Evolutionary conservation across 768 basidiomycete genomes (phyloP).

Genomic region (Rossbeevera mucosa): DNA sequence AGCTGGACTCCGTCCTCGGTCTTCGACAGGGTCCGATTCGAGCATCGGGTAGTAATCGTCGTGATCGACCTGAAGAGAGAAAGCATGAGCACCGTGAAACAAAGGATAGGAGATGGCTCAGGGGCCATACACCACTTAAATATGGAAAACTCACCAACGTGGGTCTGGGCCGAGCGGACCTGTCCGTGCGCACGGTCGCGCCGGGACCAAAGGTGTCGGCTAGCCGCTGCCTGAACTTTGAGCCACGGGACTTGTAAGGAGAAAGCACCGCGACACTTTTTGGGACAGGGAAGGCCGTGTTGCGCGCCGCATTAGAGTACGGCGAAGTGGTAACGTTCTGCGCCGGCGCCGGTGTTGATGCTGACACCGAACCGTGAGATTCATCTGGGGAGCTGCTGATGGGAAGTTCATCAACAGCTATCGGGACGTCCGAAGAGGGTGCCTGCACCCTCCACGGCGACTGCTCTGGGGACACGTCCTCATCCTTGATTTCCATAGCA

Average conservation of each 20-base stretch:
- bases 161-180: slow-evolving; percentile 15
- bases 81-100: not conserved
- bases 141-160: not conserved
- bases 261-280: not conserved
- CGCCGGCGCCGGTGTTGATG: not conserved
- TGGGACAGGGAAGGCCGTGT: not conserved
- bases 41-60: slow-evolving; percentile 4
- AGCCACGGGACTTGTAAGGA: slow-evolving; percentile 17
- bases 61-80: slow-evolving; percentile 7
- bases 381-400: not conserved
- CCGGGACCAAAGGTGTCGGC: slow-evolving; percentile 17
- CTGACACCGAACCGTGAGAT: not conserved
- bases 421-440: not conserved
- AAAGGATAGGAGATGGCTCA: not conserved
- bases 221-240: slow-evolving; percentile 20
- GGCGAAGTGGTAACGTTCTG: not conserved
- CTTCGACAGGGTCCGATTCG: slow-evolving; percentile 3
- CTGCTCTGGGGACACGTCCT: not conserved
- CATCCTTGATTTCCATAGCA: not conserved
- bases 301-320: not conserved
- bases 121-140: too few species aligned
- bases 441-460: not conserved
- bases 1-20: slow-evolving; percentile 1
- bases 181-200: slow-evolving; percentile 21
- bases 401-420: not conserved